Base-by-base conservation (phyloP, 164 flowering plant genomes). In the Saururus chinensis region DNA sequence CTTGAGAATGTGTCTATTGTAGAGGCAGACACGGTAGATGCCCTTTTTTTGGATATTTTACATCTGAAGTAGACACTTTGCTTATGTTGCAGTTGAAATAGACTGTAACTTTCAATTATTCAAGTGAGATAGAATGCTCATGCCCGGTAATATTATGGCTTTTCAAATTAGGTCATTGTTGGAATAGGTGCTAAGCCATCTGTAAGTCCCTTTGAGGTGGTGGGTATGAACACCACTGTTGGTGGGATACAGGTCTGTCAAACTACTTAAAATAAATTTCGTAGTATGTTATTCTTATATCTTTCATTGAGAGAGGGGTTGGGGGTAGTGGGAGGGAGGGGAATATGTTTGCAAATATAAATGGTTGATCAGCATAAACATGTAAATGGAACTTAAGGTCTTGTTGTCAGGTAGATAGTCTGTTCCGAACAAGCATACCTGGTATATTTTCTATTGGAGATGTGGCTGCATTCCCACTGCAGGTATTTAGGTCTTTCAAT, bases 131-230 rank as follows among this genome's bases (percentile, higher is more conserved):
- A 19, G 30, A 24, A 55, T 56, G 40, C 56, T 71, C 51, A 19
- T 49, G 19, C 26, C 59, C 9, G 41, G 16, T 61, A 48, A 64
- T 40, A 55, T 65, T 35, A 41, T 51, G 49, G 49, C 17, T 14
- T 63, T 61, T 19, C 21, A 61, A 9, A 74, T 74, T 83, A 89
- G 96, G 76, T 92, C 60, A 70, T 92, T 63, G 73, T 92, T 69
- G 96, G 98, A 35, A 86, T 87, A 67, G 98, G 98, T 68, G 96
- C 93, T 61, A 92, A 82, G 71, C 95, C 98, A 59, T 84, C 89
- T 67, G 80, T 86, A 61, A 63, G 85, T 69, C 88, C 89, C 42
- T 92, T 92, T 76, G 93, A 86, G 67, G 70, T 62, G 7, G 71
- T 84, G 73, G 91, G 86, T 51, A 67, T 92, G 72, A 80, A 86